Percentiles rank a stretch among this genome's conserved stretches.
These are phyloP conservation scores for Brassica nigra DNA, from an alignment of 345 rosid species.

Conservation along the genomic window DNA sequence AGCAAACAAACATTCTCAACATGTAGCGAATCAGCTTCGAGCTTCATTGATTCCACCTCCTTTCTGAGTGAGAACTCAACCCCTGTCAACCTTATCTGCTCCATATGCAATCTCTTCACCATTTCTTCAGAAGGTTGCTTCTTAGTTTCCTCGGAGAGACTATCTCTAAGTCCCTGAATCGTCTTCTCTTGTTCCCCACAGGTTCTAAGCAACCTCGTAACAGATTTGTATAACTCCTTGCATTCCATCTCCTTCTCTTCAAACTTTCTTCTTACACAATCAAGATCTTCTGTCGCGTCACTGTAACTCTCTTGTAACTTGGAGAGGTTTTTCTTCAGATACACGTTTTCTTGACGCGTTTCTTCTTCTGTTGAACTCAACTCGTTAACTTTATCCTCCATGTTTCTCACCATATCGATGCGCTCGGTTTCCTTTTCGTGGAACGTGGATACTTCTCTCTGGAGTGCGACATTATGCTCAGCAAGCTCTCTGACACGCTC, in stretches of 20 bases:
- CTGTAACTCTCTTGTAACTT: conserved; percentile 54
- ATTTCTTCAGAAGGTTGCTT: conserved; percentile 51
- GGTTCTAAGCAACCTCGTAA: conserved; percentile 58
- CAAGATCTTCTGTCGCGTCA: conserved; percentile 48
- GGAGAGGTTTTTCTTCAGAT: conserved; percentile 49
- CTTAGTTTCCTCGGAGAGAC: conserved; percentile 48
- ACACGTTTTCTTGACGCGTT: conserved; percentile 51
- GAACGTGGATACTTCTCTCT: conserved; percentile 75
- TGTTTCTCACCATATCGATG: conserved; percentile 50
- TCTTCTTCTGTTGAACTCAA: conserved; percentile 55
- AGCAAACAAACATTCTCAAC: conserved; percentile 69
- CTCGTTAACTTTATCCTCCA: conserved; percentile 61
- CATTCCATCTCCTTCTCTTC: conserved; percentile 85
- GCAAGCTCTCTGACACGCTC: conserved; percentile 95
- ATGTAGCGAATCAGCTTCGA: conserved; percentile 73
- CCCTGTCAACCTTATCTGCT: conserved; percentile 83
- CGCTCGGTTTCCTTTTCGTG: conserved; percentile 74
- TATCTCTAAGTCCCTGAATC: conserved; percentile 65
- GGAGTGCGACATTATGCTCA: conserved; percentile 92
- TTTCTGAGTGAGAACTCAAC: conserved; percentile 74
- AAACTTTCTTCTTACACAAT: conserved; percentile 59
- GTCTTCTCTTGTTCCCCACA: conserved; percentile 85
- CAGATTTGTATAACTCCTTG: conserved; percentile 74
- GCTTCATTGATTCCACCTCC: conserved; percentile 60
- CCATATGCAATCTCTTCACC: conserved; percentile 57